A percentile compares a stretch with the other conserved stretches of the same genome.
Evolutionary conservation across 2,329 filamentous ascomycete genomes (phyloP).

Genomic region (Parastagonospora avenae): DNA sequence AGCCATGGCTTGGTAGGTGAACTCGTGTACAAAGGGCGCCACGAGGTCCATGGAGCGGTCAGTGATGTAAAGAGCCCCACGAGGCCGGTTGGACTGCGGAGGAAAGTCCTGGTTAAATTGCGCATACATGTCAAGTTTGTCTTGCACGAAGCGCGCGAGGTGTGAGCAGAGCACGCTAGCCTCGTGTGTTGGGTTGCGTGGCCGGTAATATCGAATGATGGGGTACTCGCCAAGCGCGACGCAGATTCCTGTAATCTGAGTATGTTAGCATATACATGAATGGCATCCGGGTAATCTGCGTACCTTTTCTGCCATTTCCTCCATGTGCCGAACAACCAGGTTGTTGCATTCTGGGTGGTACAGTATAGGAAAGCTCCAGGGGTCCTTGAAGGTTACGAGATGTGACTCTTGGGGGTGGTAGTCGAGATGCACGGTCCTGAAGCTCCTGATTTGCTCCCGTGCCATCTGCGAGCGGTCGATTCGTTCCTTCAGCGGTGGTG

Average conservation of each 20-base stretch:
- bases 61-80: conserved; percentile 82
- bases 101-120: conserved; percentile 85
- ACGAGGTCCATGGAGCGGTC: conserved; percentile 92
- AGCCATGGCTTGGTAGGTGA: conserved; percentile 98
- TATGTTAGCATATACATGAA: conserved; percentile 5
- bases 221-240: conserved; percentile 94
- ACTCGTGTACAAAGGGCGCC: conserved; percentile 89
- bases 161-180: conserved; percentile 86
- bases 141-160: conserved; percentile 87
- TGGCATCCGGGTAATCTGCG: neutral
- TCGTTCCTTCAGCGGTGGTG: conserved; percentile 71
- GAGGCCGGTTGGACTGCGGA: conserved; percentile 75
- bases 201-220: conserved; percentile 87
- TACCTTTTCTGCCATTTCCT: conserved; percentile 86
- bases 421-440: conserved; percentile 83
- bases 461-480: conserved; percentile 74
- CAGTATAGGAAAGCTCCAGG: conserved; percentile 91
- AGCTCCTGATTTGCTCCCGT: conserved; percentile 76
- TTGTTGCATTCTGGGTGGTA: conserved; percentile 90
- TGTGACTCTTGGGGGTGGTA: conserved; percentile 91
- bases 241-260: conserved; percentile 81
- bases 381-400: conserved; percentile 88
- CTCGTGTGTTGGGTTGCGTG: conserved; percentile 76
- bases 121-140: conserved; percentile 87
- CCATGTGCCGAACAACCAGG: conserved; percentile 81